These are phyloP conservation scores for Setaria italica DNA, from an alignment of 202 grass and related monocot species.

Conservation along the genomic window DNA sequence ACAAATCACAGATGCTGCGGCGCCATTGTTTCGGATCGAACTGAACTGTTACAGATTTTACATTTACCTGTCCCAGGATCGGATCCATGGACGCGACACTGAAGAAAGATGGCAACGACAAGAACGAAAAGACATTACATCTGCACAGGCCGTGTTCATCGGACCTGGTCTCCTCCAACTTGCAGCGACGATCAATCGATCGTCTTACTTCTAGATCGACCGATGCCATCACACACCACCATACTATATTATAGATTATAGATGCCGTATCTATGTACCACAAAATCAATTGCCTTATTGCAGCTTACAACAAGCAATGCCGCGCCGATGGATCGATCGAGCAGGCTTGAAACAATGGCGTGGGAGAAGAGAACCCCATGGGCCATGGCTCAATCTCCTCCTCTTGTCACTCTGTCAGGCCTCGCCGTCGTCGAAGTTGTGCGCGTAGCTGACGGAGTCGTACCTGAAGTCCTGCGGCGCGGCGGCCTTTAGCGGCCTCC, in stretches of 20 bases:
- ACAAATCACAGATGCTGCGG: neutral
- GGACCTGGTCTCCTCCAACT: neutral
- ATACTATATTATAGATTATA: neutral
- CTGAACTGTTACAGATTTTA: conserved; percentile 3
- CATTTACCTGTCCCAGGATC: neutral
- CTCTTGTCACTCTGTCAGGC: neutral
- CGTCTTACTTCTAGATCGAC: conserved; percentile 11
- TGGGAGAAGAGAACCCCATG: neutral
- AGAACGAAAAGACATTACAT: neutral
- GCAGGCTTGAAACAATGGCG: neutral
- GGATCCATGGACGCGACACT: neutral
- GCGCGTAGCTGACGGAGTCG: conserved; percentile 82
- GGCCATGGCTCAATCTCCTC: neutral
- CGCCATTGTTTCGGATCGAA: neutral
- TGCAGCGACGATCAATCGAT: neutral
- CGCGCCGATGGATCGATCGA: neutral
- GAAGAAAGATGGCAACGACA: neutral
- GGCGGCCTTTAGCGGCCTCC: conserved; percentile 50
- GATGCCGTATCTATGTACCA: neutral
- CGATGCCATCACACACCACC: conserved; percentile 9
- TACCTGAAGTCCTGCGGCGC: conserved; percentile 68
- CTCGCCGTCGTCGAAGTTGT: conserved; percentile 83
- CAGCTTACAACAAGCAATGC: conserved; percentile 20
- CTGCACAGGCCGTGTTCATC: neutral
- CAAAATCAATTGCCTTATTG: conserved; percentile 42